These are phyloP conservation scores for Breviolum minutum DNA, from an alignment of 73 alveolate genomes.

Conservation along the genomic window DNA sequence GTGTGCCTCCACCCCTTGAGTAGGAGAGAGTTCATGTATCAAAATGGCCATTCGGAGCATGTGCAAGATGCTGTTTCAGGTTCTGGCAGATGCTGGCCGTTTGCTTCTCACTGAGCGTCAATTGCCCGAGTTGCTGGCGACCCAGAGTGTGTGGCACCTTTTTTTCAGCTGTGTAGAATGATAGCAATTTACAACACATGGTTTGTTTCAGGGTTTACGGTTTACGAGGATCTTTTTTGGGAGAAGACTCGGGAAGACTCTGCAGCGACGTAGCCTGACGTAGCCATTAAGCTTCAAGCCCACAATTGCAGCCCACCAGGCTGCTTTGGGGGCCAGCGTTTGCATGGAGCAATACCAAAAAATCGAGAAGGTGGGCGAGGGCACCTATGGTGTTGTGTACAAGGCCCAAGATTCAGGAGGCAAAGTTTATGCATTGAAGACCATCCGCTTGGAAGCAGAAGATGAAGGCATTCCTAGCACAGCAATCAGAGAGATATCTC, in stretches of 20 bases:
- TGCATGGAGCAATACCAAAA: slow-evolving; percentile 75
- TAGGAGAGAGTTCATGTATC: too few relatives aligned
- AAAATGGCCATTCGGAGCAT: too few relatives aligned
- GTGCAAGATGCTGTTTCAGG: neutral
- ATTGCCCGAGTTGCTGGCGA: slow-evolving; percentile 26
- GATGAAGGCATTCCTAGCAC: slow-evolving; percentile 99
- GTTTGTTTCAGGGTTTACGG: too few relatives aligned
- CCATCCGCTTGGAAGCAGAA: slow-evolving; percentile 97
- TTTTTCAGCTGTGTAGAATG: neutral
- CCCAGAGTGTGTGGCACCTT: neutral
- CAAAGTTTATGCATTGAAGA: slow-evolving; percentile 97
- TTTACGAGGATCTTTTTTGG: too few relatives aligned
- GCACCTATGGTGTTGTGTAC: slow-evolving; percentile 98
- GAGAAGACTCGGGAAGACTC: neutral
- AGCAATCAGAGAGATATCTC: slow-evolving; percentile 98
- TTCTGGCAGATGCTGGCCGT: slow-evolving; percentile 45
- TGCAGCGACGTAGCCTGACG: slow-evolving; percentile 12
- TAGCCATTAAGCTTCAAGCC: neutral
- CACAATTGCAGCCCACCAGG: neutral
- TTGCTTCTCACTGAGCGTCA: slow-evolving; percentile 8
- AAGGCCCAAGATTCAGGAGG: slow-evolving; percentile 96
- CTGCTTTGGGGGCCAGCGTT: neutral
- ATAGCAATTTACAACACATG: neutral
- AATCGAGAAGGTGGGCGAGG: slow-evolving; percentile 97
- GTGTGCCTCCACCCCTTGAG: too few relatives aligned